Conservation (phyloP, 139 green algal species). For the Volvox africanus region DNA sequence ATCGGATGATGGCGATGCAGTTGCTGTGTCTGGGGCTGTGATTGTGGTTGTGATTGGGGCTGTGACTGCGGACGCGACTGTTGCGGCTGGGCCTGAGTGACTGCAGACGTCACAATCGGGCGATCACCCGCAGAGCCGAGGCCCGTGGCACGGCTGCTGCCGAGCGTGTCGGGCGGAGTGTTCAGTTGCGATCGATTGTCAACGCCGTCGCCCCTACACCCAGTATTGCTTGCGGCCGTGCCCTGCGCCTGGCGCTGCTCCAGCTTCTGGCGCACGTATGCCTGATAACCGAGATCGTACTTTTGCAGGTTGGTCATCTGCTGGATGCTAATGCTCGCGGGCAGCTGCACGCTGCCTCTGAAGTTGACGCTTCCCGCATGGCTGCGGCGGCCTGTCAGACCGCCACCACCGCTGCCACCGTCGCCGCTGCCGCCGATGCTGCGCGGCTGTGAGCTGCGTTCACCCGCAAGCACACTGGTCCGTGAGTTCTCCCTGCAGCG, state of each 20-base stretch:
- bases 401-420: not conserved
- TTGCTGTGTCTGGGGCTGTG: not conserved
- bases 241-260: conserved; percentile 16
- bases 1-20: too few relatives aligned
- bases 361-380: not conserved
- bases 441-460: not conserved
- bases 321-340: conserved; percentile 26
- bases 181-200: not conserved
- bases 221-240: not conserved
- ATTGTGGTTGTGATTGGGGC: not conserved
- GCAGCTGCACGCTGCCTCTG: not conserved
- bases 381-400: not conserved
- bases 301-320: conserved; percentile 53
- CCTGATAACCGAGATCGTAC: conserved; percentile 51
- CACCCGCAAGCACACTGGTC: not conserved
- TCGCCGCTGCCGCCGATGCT: not conserved
- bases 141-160: not conserved
- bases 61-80: not conserved
- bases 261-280: conserved; percentile 39
- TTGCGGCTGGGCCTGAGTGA: not conserved
- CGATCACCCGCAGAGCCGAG: not conserved
- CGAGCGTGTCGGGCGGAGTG: not conserved
- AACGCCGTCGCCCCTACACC: not conserved
- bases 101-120: too few relatives aligned
- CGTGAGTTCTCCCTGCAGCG: not conserved